Base-by-base conservation (phyloP, 345 rosid species). In the Eucalyptus tenuipes region DNA sequence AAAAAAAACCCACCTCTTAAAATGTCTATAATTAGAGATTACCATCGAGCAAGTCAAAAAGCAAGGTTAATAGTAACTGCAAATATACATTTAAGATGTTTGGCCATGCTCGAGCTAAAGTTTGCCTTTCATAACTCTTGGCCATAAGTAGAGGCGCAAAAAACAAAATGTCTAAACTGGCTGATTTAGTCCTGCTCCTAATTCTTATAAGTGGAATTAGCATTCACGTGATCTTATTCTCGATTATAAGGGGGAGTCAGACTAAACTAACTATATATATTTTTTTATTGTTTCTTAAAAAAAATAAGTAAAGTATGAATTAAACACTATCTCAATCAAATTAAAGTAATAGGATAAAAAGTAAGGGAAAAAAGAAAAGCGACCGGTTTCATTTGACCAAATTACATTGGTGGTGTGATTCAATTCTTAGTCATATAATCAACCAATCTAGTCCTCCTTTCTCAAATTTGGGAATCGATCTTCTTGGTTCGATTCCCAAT, bases 141-240 rank as follows among this genome's bases (percentile, higher is more conserved):
- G 40, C 40, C 40, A 3, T 37, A 4, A 37, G 40, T 37, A 37
- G 3, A 37, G 10, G 10, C 17, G 55, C 2, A 1, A 0, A 3
- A 18, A 52, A 52, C 10, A 7, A 52, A 52, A 52, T 18, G 0
- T 52, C 57, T 18, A 52, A 52, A 52, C 4, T 52, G 0, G 10
- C 24, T 0, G 4, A 52, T 52, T 52, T 0, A 17, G 4, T 50
- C 22, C 9, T 1, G 2, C 6, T 42, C 1, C 1, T 42, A 42
- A 42, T 42, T 42, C 44, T 42, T 17, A 52, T 52, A 52, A 7
- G 4, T 52, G 10, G 57, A 52, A 52, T 0, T 0, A 0, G 1
- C 8, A 4, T 52, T 8, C 5, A 7, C 4, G 0, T 1, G 0
- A 2, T 52, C 1, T 52, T 52, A 1, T 52, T 52, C 1, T 52